These are phyloP conservation scores for Croton laevigatus DNA, from an alignment of 441 rosid genomes.

Conservation along the genomic window DNA sequence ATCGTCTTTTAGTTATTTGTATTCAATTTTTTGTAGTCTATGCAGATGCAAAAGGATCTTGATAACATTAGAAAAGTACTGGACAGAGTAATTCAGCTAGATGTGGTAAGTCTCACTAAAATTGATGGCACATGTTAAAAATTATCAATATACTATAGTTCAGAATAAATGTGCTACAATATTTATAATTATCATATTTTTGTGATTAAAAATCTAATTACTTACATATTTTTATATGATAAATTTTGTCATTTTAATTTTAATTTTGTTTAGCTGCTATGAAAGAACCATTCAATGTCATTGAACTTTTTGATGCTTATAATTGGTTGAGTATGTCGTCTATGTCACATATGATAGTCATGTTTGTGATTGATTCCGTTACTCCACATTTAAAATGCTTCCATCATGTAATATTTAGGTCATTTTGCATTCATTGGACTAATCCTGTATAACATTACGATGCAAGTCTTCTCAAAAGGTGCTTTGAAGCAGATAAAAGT, in stretches of 20 bases:
- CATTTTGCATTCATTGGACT: no score
- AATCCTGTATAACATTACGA: no score
- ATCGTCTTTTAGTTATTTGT: slow-evolving; percentile 20
- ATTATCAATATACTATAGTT: not conserved
- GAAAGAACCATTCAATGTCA: not conserved
- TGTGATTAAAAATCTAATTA: not conserved
- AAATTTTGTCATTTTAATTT: not conserved
- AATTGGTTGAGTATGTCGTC: not conserved
- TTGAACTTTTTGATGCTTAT: no score
- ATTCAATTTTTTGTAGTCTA: slow-evolving; percentile 26
- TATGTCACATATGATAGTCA: not conserved
- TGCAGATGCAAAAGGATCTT: slow-evolving; percentile 72
- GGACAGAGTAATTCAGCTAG: slow-evolving; percentile 54
- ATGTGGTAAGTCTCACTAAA: slow-evolving; percentile 45
- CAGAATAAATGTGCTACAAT: not conserved
- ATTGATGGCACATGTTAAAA: not conserved
- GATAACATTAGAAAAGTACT: slow-evolving; percentile 53
- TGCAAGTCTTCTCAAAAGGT: not conserved
- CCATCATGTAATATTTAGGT: not conserved
- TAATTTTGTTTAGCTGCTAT: slow-evolving; percentile 4
- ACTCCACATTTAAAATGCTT: not conserved
- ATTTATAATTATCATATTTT: not conserved
- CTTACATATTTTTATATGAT: not conserved
- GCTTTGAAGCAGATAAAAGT: not conserved
- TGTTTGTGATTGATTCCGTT: not conserved